Evolutionary conservation across 2,329 filamentous ascomycete genomes (phyloP).

Genomic region (Calonectria pauciramosa): DNA sequence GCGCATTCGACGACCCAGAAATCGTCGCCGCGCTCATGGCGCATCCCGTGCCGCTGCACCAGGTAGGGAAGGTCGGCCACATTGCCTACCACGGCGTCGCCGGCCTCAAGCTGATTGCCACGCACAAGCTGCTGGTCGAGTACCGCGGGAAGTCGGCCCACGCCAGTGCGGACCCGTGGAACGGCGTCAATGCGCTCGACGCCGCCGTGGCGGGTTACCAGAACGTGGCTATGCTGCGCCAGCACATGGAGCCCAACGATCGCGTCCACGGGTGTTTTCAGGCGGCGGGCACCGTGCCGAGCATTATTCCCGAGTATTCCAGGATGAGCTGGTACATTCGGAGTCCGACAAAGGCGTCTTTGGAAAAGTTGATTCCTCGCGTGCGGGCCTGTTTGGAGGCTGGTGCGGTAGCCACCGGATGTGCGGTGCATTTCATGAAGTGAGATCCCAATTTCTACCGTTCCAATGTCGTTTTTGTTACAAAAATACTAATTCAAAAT

Average conservation of each 20-base stretch:
- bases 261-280: slow-evolving; percentile 1
- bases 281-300: background rate
- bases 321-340: slow-evolving; percentile 1
- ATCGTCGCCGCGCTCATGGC: slow-evolving; percentile 47
- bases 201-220: slow-evolving; percentile 49
- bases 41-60: slow-evolving; percentile 35
- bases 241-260: slow-evolving; percentile 43
- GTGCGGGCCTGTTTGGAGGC: background rate
- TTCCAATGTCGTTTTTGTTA: background rate
- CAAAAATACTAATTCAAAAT: background rate
- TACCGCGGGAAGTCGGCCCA: slow-evolving; percentile 47
- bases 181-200: slow-evolving; percentile 51
- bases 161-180: slow-evolving; percentile 50
- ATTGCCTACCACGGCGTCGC: slow-evolving; percentile 3
- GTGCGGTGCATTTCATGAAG: background rate
- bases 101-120: background rate
- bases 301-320: background rate
- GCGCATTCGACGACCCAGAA: slow-evolving; percentile 34
- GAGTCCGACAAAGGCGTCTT: background rate
- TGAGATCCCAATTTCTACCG: background rate
- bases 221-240: slow-evolving; percentile 49
- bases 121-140: background rate
- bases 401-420: background rate
- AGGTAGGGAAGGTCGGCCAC: background rate
- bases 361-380: background rate